phyloP scores from a whole-genome alignment of 176 grass and related monocot genomes.

The Melocanna baccifera region DNA sequence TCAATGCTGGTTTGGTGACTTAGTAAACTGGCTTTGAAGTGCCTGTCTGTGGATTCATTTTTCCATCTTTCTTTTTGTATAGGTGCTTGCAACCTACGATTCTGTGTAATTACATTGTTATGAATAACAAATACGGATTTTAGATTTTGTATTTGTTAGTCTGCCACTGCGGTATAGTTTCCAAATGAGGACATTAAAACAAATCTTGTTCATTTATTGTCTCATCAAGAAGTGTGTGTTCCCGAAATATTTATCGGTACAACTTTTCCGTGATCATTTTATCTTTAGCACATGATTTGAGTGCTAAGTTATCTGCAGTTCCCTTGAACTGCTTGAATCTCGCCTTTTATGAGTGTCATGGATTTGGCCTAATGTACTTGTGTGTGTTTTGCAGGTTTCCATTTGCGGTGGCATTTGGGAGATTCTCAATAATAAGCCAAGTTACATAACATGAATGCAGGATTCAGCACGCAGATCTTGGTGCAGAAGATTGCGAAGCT shows the following conservation, averaged over 20 bases:
- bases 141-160: neutral
- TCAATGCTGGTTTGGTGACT: constrained; percentile 23
- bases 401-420: constrained; percentile 1
- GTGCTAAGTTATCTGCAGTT: neutral
- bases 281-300: neutral
- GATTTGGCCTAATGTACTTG: neutral
- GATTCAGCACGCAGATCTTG: constrained; percentile 80
- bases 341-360: neutral
- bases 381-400: constrained; percentile 35
- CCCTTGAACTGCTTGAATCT: neutral
- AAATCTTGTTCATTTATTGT: neutral
- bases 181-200: neutral
- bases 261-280: neutral
- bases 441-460: constrained; percentile 50
- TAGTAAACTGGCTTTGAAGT: neutral
- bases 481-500: constrained; percentile 84
- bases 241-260: neutral
- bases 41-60: neutral
- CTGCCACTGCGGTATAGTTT: neutral
- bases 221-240: neutral
- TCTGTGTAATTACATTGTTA: neutral
- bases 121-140: neutral
- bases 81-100: neutral
- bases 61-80: neutral
- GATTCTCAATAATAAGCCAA: constrained; percentile 6